These are phyloP conservation scores for Ephemerocybe angulata DNA, from an alignment of 768 basidiomycete genomes.

Conservation along the genomic window DNA sequence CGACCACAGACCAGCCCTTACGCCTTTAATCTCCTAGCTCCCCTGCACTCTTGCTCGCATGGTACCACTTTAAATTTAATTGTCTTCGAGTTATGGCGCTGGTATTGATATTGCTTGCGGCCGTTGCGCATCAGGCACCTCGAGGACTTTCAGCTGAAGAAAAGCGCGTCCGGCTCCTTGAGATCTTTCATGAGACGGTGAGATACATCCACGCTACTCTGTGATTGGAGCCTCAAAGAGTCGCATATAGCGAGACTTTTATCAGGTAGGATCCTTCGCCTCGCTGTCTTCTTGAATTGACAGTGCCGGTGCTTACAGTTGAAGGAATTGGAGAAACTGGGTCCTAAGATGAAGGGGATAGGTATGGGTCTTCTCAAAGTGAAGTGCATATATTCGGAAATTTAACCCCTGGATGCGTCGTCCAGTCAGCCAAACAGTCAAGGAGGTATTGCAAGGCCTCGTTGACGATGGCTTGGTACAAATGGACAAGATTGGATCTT, in stretches of 20 bases:
- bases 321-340: constrained; percentile 90
- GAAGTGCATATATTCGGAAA: not conserved
- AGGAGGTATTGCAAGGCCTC: constrained; percentile 85
- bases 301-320: constrained; percentile 42
- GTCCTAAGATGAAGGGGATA: constrained; percentile 86
- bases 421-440: constrained; percentile 91
- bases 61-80: too few species aligned
- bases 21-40: too few species aligned
- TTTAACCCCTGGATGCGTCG: too few species aligned
- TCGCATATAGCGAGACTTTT: constrained; percentile 71
- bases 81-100: too few species aligned
- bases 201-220: constrained; percentile 4
- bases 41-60: too few species aligned
- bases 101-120: not conserved
- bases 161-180: constrained; percentile 82
- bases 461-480: constrained; percentile 85
- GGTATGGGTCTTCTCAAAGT: constrained; percentile 53
- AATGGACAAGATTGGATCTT: constrained; percentile 90
- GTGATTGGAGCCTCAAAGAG: not conserved
- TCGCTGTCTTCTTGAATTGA: not conserved
- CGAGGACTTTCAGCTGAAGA: constrained; percentile 87
- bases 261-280: constrained; percentile 9
- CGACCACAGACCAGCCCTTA: not conserved
- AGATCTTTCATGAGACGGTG: constrained; percentile 93
- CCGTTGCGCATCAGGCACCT: constrained; percentile 47